These are phyloP conservation scores for Lachnellula suecica DNA, from an alignment of 2,329 filamentous ascomycete genomes.

Conservation along the genomic window DNA sequence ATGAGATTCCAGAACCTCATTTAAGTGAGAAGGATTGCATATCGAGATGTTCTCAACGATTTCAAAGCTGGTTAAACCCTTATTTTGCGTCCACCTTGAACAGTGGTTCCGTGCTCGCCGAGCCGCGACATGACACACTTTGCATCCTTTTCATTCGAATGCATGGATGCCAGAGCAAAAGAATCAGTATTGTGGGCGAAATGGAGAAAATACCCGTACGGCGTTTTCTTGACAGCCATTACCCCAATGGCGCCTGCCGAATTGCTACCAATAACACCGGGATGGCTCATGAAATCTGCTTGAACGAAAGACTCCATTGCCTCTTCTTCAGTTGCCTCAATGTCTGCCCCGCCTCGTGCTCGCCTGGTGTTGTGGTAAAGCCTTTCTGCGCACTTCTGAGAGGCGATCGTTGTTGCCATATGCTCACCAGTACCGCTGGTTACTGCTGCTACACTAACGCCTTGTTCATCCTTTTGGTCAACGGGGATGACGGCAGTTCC, in stretches of 20 bases:
- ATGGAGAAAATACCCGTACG: slow-evolving; percentile 76
- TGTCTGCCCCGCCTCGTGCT: slow-evolving; percentile 57
- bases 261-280: slow-evolving; percentile 76
- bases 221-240: slow-evolving; percentile 83
- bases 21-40: background rate
- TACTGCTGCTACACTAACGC: slow-evolving; percentile 74
- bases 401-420: slow-evolving; percentile 94
- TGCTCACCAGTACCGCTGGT: slow-evolving; percentile 97
- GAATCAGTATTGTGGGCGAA: slow-evolving; percentile 96
- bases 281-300: slow-evolving; percentile 91
- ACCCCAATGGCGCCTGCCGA: slow-evolving; percentile 89
- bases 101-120: slow-evolving; percentile 28
- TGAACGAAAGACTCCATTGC: slow-evolving; percentile 75
- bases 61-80: slow-evolving; percentile 21
- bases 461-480: slow-evolving; percentile 67
- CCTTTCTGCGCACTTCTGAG: slow-evolving; percentile 80
- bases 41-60: background rate
- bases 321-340: slow-evolving; percentile 74
- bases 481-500: slow-evolving; percentile 86
- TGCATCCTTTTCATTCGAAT: slow-evolving; percentile 71
- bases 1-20: background rate
- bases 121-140: slow-evolving; percentile 83
- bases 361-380: slow-evolving; percentile 71
- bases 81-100: slow-evolving; percentile 33
- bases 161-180: slow-evolving; percentile 86